Base-by-base conservation (phyloP, 495 filamentous ascomycete species). In the Chaetomidium leptoderma region DNA sequence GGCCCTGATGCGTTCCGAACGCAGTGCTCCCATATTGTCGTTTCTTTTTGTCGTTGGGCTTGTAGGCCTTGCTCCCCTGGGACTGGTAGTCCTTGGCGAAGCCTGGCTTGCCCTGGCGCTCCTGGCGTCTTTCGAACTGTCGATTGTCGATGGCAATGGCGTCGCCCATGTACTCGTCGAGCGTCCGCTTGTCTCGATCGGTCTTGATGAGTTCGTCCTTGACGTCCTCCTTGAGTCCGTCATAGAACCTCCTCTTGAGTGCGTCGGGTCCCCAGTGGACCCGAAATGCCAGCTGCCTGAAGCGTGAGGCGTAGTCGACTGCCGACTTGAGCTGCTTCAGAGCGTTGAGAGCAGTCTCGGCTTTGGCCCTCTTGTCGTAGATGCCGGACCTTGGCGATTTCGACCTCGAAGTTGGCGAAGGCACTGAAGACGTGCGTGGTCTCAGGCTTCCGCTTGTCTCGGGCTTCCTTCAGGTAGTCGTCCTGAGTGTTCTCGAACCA, bases 221-320 rank as follows among this genome's bases (percentile, higher is more conserved):
- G 4, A 55, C 53, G 1, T 43, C 26, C 3, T 55, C 42, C 40
- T 55, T 55, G 6, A 55, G n/a, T 1, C 40, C 27, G 2, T 36
- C 9, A 19, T 55, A 55, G 40, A 55, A 55, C 6, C 47, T 5
- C 43, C 39, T 27, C 16, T 47, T 56, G 14, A 56, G 42, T 3
- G 42, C 43, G n/a, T n/a, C n/a, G n/a, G n/a, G n/a, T 47, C 19
- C 26, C 6, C 46, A 13, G 11, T 55, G 46, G 11, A 24, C 21
- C 0, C 16, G 2, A 6, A 56, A 7, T 0, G 42, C 13, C 21
- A 36, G 19, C 2, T 56, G 13, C 21, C 30, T 13, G 13, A 56
- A 56, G 0, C 19, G 6, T 0, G 54, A 32, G 0, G 33, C 0
- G 8, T 57, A 57, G 0, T 16, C 17, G 1, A 23, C 6, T 1